These are phyloP conservation scores for Skeletonema marinoi DNA, from an alignment of 108 stramenopile species.

Conservation along the genomic window DNA sequence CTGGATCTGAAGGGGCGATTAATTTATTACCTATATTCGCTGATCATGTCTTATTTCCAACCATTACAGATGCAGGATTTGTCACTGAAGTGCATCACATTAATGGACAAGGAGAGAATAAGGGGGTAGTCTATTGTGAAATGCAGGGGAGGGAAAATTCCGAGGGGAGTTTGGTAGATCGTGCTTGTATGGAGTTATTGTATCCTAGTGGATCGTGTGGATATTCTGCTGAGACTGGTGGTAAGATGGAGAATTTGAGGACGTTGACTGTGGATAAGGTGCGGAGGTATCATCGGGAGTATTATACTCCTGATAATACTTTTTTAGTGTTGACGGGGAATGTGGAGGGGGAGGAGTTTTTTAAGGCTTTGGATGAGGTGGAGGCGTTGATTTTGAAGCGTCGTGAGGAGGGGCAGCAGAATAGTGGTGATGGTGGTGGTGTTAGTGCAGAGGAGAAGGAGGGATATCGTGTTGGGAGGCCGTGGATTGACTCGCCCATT, in stretches of 20 bases:
- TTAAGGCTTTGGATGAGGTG: conserved; percentile 41
- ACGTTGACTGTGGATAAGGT: conserved; percentile 33
- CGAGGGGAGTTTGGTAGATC: conserved; percentile 45
- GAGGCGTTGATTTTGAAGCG: conserved; percentile 36
- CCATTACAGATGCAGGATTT: conserved; percentile 47
- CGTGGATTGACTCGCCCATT: conserved; percentile 31
- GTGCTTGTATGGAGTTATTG: conserved; percentile 36
- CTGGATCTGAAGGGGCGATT: conserved; percentile 42
- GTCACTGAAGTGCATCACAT: conserved; percentile 52
- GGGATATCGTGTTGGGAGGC: conserved; percentile 19
- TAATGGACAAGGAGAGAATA: conserved; percentile 44
- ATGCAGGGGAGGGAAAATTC: conserved; percentile 54
- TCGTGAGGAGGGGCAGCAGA: not conserved
- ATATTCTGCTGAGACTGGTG: conserved; percentile 49
- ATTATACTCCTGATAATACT: conserved; percentile 44
- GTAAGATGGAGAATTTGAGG: conserved; percentile 44
- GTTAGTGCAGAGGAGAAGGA: not conserved
- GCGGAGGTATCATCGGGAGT: conserved; percentile 43
- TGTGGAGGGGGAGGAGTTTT: conserved; percentile 36
- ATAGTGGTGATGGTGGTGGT: not conserved
- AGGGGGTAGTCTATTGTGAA: conserved; percentile 59
- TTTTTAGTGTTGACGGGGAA: conserved; percentile 45
- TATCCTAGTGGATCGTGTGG: conserved; percentile 39
- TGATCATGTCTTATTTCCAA: conserved; percentile 53
- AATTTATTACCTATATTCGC: conserved; percentile 49